Evolutionary conservation across 345 rosid species (phyloP).

Genomic region (Gossypium thurberi): DNA sequence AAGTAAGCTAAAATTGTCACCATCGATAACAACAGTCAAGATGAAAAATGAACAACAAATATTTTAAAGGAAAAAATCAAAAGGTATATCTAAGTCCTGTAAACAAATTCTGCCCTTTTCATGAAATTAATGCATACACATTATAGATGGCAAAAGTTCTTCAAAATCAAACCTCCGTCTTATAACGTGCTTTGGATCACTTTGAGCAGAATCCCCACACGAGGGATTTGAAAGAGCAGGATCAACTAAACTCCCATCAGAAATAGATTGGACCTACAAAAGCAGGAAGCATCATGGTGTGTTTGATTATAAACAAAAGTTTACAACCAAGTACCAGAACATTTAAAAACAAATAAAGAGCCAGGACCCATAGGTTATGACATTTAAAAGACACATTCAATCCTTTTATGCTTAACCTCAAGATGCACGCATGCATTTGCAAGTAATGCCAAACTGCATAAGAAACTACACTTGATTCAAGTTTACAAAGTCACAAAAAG

Average conservation of each 20-base stretch:
- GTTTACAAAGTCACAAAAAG: neutral
- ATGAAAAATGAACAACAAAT: constrained; percentile 2
- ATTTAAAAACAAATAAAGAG: too few relatives aligned
- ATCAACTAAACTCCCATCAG: constrained; percentile 39
- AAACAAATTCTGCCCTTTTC: neutral
- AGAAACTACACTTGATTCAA: neutral
- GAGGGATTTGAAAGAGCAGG: constrained; percentile 29
- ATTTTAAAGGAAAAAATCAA: neutral
- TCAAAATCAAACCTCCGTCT: constrained; percentile 43
- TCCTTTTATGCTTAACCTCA: too few relatives aligned
- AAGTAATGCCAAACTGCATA: neutral
- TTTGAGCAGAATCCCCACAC: constrained; percentile 22
- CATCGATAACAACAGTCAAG: constrained; percentile 7
- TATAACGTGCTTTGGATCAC: constrained; percentile 24
- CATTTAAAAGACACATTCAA: too few relatives aligned
- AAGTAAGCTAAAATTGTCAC: constrained; percentile 18
- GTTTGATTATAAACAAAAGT: neutral
- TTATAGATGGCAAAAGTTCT: neutral
- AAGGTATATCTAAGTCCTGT: neutral
- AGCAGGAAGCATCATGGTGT: constrained; percentile 21
- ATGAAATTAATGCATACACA: neutral
- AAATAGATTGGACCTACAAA: constrained; percentile 58
- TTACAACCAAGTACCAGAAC: too few relatives aligned
- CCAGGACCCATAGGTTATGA: too few relatives aligned
- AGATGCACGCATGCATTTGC: neutral